Evolutionary conservation across 2,329 filamentous ascomycete genomes (phyloP).

Genomic region (Xylaria sp.): DNA sequence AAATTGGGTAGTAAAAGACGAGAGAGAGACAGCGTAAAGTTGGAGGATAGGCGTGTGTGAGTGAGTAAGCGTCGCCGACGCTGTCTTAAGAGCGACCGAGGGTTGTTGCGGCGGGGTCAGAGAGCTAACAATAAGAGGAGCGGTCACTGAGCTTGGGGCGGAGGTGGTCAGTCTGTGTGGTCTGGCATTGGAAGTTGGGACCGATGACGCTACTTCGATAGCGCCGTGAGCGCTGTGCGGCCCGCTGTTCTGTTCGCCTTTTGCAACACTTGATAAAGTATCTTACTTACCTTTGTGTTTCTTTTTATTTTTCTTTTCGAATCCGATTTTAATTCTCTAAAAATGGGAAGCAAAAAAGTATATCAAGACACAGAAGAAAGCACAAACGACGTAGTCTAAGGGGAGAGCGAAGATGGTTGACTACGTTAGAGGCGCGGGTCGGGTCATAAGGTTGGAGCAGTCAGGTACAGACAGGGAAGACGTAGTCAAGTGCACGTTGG

Average conservation of each 20-base stretch:
- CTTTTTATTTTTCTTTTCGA: too few species aligned
- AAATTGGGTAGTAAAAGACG: too few species aligned
- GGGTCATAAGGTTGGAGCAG: constrained; percentile 26
- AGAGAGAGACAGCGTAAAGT: too few species aligned
- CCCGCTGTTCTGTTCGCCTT: constrained; percentile 9
- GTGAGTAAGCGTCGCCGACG: constrained; percentile 2
- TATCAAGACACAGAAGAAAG: neutral
- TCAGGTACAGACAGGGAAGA: neutral
- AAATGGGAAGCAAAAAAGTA: neutral
- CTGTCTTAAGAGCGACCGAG: neutral
- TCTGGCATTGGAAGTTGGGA: constrained; percentile 13
- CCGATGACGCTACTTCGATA: constrained; percentile 24
- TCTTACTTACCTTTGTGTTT: too few species aligned
- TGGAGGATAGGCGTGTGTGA: neutral
- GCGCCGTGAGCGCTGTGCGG: neutral
- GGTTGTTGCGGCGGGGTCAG: constrained; percentile 18
- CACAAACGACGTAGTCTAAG: neutral
- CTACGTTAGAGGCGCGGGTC: constrained; percentile 10
- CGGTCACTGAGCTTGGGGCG: constrained; percentile 21
- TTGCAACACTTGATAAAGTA: neutral
- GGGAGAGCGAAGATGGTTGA: constrained; percentile 20
- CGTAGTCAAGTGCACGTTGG: constrained; percentile 24
- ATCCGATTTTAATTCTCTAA: too few species aligned
- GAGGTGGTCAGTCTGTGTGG: neutral
- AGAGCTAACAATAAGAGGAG: neutral